Base-by-base conservation (phyloP, 2,329 filamentous ascomycete species). In the Colletotrichum limetticola region DNA sequence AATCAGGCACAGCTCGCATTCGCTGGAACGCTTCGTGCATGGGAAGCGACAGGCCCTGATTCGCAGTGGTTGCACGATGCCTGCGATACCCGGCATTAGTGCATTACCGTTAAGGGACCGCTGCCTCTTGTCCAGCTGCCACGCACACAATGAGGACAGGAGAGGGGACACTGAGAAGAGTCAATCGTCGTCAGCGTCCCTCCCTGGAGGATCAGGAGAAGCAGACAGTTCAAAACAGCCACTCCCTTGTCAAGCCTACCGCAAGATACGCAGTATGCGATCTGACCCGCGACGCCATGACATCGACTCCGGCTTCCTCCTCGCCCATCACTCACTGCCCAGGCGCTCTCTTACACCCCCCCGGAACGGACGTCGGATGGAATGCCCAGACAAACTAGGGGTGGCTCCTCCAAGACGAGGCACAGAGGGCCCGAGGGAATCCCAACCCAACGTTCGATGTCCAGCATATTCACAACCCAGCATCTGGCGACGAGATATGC, bases 11-110 rank as follows among this genome's bases (percentile, higher is more conserved):
- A 74, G 71, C 72, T 75, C 49, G 71, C 69, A 69, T 77, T 77
- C 77, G 73, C 80, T 84, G 83, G 80, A 84, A 84, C 83, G 80
- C 79, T 81, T 82, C 76, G 74, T 84, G 84, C 83, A 82, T 83
- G 68, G 81, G 80, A 77, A 76, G 76, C 75, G 78, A 77, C 77
- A 78, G 79, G 80, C 77, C 75, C 76, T 81, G 81, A 81, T 81
- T 82, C 78, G 81, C 79, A 79, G 73, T 74, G 76, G 78, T 80
- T 78, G 77, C 79, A 80, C 73, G 77, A 78, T 76, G 60, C 75
- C 61, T 75, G 64, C 68, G 68, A 63, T 63, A 60, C n/a, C 59
- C 55, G 28, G 65, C 60, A 66, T 66, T 72, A 71, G 49, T 57
- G 71, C 71, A 73, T 66, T 73, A 30, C 61, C 60, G 35, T 61